These are phyloP conservation scores for Geotrichum cucujoidarum DNA, from an alignment of 1,139 yeast genomes.

Conservation along the genomic window DNA sequence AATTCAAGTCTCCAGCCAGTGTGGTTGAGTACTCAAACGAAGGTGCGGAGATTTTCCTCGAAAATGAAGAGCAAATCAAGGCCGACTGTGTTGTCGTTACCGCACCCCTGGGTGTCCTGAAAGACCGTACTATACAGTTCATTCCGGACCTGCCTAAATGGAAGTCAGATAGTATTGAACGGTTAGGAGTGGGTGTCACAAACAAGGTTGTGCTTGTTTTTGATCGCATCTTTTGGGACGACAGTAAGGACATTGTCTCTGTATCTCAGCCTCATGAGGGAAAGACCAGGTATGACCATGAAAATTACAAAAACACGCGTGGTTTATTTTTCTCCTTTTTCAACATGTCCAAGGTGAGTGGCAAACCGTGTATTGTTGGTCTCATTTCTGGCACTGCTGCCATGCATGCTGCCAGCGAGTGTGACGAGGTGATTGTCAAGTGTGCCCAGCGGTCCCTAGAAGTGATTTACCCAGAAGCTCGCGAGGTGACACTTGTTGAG, in stretches of 20 bases:
- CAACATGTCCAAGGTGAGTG: constrained; percentile 38
- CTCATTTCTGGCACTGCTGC: constrained; percentile 42
- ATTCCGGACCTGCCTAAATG: constrained; percentile 43
- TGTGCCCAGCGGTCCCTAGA: constrained; percentile 36
- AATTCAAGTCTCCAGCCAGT: constrained; percentile 39
- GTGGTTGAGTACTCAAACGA: constrained; percentile 36
- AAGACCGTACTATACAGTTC: constrained; percentile 39
- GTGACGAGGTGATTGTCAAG: constrained; percentile 37
- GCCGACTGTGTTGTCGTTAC: constrained; percentile 42
- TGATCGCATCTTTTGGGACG: constrained; percentile 42
- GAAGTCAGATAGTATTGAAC: constrained; percentile 40
- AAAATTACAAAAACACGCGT: constrained; percentile 29
- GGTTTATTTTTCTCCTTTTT: constrained; percentile 42
- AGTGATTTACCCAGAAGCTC: constrained; percentile 29
- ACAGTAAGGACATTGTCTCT: constrained; percentile 36
- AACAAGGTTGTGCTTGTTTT: constrained; percentile 41
- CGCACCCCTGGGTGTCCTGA: constrained; percentile 42
- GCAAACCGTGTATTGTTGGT: constrained; percentile 40
- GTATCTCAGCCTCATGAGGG: constrained; percentile 29
- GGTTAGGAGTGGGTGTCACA: constrained; percentile 41
- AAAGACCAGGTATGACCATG: constrained; percentile 24
- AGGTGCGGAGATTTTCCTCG: constrained; percentile 34
- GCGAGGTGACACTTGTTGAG: constrained; percentile 34
- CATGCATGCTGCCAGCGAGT: constrained; percentile 29
- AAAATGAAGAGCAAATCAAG: constrained; percentile 39